These are phyloP conservation scores for Moricandia arvensis DNA, from an alignment of 345 rosid genomes.

Conservation along the genomic window DNA sequence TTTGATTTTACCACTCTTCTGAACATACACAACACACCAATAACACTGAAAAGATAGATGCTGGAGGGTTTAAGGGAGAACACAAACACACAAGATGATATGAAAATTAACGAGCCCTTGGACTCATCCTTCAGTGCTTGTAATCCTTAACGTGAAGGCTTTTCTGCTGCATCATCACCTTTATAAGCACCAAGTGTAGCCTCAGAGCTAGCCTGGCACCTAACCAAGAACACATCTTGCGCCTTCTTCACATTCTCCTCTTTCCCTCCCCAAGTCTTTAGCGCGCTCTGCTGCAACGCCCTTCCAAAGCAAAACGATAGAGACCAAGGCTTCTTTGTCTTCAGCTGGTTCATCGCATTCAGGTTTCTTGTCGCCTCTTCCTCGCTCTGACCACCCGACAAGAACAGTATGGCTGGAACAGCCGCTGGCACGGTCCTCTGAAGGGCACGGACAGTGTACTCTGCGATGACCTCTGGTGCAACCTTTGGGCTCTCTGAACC, in stretches of 20 bases:
- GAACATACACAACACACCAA: not conserved
- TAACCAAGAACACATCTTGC: conserved; percentile 53
- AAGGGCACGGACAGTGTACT: conserved; percentile 70
- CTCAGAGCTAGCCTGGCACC: conserved; percentile 89
- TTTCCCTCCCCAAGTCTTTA: conserved; percentile 89
- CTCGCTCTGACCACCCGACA: conserved; percentile 94
- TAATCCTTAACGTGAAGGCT: conserved; percentile 90
- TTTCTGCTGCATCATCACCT: conserved; percentile 89
- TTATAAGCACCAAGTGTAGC: conserved; percentile 83
- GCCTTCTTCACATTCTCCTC: conserved; percentile 66
- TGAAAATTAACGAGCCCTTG: not conserved
- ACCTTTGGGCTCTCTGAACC: conserved; percentile 85
- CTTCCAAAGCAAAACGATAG: conserved; percentile 91
- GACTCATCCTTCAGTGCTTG: conserved; percentile 51
- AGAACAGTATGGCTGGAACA: conserved; percentile 86
- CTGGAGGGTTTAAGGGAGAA: not conserved
- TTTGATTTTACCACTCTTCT: not conserved
- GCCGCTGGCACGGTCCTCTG: conserved; percentile 86
- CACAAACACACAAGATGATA: conserved; percentile 1
- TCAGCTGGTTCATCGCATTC: conserved; percentile 81
- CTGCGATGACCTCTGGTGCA: conserved; percentile 74
- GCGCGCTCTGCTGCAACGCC: conserved; percentile 89
- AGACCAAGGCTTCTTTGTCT: conserved; percentile 87
- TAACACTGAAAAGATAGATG: not conserved
- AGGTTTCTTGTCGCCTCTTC: conserved; percentile 88